phyloP scores from a whole-genome alignment of 2,329 filamentous ascomycete genomes.

The Delphinella strobiligena region DNA sequence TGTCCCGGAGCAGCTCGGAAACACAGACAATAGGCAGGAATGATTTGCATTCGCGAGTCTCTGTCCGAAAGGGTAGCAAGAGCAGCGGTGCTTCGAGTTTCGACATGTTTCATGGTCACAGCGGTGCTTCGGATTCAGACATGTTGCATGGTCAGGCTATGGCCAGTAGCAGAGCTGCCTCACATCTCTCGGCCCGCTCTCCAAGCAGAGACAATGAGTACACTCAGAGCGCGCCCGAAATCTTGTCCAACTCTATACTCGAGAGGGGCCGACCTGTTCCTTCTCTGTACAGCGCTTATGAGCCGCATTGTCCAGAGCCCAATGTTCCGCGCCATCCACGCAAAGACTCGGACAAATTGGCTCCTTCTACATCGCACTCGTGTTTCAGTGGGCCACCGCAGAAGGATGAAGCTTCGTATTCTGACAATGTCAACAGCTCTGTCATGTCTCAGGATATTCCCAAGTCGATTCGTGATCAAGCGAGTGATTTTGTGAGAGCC shows the following conservation, averaged over 20 bases:
- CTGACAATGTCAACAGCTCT: no score
- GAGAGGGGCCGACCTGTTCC: constrained; percentile 31
- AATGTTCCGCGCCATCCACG: constrained; percentile 74
- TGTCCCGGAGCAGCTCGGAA: constrained; percentile 13
- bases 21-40: constrained; percentile 9
- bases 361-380: no score
- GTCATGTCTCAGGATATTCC: constrained; percentile 22
- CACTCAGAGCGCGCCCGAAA: constrained; percentile 33
- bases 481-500: constrained; percentile 36
- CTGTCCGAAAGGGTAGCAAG: constrained; percentile 50
- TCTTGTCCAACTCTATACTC: constrained; percentile 25
- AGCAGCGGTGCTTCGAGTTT: constrained; percentile 58
- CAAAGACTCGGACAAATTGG: no score
- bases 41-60: constrained; percentile 15
- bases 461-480: constrained; percentile 32
- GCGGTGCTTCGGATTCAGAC: constrained; percentile 45
- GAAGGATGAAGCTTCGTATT: no score
- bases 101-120: constrained; percentile 45
- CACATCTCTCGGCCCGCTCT: constrained; percentile 37
- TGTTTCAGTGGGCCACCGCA: no score
- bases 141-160: no score
- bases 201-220: constrained; percentile 58
- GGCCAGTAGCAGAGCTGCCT: constrained; percentile 45
- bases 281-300: constrained; percentile 28
- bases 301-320: constrained; percentile 53